Evolutionary conservation across 2,329 filamentous ascomycete genomes (phyloP).

Genomic region (Cordyceps fumosorosea): DNA sequence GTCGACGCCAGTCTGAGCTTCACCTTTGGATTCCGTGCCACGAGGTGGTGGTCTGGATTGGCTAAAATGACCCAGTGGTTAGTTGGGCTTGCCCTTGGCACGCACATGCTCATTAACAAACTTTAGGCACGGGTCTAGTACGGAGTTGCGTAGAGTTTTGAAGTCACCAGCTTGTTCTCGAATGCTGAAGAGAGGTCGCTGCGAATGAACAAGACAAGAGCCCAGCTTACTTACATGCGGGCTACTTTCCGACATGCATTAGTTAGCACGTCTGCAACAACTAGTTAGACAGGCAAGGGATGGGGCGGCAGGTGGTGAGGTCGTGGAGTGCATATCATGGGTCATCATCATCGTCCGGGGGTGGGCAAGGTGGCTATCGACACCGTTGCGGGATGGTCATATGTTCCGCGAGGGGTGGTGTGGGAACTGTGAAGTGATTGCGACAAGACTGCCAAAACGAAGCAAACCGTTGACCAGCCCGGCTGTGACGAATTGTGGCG

Average conservation of each 20-base stretch:
- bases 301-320: no score
- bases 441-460: background rate
- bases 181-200: background rate
- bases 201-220: background rate
- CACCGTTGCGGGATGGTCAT: background rate
- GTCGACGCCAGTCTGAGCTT: background rate
- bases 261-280: slow-evolving; percentile 1
- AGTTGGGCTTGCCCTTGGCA: background rate
- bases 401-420: slow-evolving; percentile 1
- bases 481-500: background rate
- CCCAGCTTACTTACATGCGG: background rate
- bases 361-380: background rate
- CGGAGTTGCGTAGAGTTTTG: background rate
- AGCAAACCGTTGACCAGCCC: background rate
- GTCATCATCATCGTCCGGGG: background rate
- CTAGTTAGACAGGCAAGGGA: background rate
- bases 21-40: background rate
- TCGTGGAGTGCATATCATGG: background rate
- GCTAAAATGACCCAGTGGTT: background rate
- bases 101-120: background rate
- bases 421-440: background rate
- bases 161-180: background rate
- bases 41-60: background rate
- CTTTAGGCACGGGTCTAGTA: background rate
- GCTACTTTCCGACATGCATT: background rate